Base-by-base conservation (phyloP, 805 yeast species). In the Schwanniomyces pseudopolymorphus region DNA sequence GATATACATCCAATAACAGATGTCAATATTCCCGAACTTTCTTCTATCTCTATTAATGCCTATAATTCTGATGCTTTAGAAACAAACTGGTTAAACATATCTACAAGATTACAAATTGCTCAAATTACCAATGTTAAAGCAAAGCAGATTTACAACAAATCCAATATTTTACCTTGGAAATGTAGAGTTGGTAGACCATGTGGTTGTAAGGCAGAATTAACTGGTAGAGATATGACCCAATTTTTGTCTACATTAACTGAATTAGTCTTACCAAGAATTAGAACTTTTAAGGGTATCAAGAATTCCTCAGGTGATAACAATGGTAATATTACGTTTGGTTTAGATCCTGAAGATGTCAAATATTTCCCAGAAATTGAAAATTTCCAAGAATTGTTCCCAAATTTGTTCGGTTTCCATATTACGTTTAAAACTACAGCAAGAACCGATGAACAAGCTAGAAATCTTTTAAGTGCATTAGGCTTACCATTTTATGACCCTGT, bases 121-220 rank as follows among this genome's bases (percentile, higher is more conserved):
- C 98, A 92, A 65, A 87, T 94, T 58, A 92, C 99, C n/a, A 96
- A 96, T 50, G 82, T 78, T 50, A 88, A 89, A 64, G 90, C 97
- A 33, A 71, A 75, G 50, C 78, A 85, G 20, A 72, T 89, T 14
- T 87, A 74, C 61, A 85, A 95, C 36, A 86, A 81, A 60, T 77
- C 88, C 8, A 89, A 89, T 67, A 87, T 89, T 27, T 85, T 91
- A 44, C 78, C 81, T 39, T 91, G 96, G 96, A 83, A 84, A 55
- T 77, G 91, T 45, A 83, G 97, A 66, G 83, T 83, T 41, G 96
- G 97, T 33, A 84, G 82, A 75, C 85, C 85, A 42, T 87, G 95
- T 81, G 99, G 99, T 44, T 96, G 95, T 45, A 87, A 87, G 60
- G 84, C 85, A 11, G 80, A 78, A 48, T 71, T 95, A 45, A 74